Conservation (phyloP, 192 early-diverging fungal species). For the Gryganskiella cystojenkinii region DNA sequence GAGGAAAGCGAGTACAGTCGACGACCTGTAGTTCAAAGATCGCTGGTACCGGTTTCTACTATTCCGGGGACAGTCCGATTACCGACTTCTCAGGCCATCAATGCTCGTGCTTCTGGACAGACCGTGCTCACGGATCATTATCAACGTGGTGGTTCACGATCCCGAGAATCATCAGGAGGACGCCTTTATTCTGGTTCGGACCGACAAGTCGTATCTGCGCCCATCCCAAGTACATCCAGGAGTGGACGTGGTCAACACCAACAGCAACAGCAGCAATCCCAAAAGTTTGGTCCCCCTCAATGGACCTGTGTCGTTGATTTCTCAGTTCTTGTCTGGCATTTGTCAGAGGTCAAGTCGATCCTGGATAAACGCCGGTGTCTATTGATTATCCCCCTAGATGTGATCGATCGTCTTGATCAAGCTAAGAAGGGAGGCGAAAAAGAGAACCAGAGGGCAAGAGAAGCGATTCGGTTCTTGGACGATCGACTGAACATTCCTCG, state of each 20-base stretch:
- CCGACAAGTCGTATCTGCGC: background rate
- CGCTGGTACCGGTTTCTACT: too few relatives aligned
- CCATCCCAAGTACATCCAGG: background rate
- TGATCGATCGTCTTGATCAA: constrained; percentile 63
- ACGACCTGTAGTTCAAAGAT: constrained; percentile 1
- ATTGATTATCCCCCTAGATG: constrained; percentile 66
- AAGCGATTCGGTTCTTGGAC: constrained; percentile 65
- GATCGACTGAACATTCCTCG: constrained; percentile 29
- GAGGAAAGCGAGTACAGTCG: constrained; percentile 10
- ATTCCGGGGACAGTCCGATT: constrained; percentile 2
- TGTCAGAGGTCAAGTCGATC: constrained; percentile 59
- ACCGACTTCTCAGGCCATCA: background rate
- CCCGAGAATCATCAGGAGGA: too few relatives aligned
- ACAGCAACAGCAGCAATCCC: background rate
- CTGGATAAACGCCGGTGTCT: constrained; percentile 52
- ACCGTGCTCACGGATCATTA: constrained; percentile 36
- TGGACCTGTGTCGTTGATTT: constrained; percentile 60
- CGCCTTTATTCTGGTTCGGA: too few relatives aligned
- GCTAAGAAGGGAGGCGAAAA: constrained; percentile 63
- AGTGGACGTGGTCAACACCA: background rate
- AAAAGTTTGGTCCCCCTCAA: constrained; percentile 8
- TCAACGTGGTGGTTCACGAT: constrained; percentile 4
- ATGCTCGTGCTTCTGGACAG: constrained; percentile 10
- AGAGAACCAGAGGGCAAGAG: constrained; percentile 60
- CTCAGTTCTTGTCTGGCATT: constrained; percentile 57